A percentile compares a stretch with the other conserved stretches of the same genome.
Evolutionary conservation across 371 early-diverging fungal genomes (phyloP).

Genomic region (Rhizopus arrhizus): DNA sequence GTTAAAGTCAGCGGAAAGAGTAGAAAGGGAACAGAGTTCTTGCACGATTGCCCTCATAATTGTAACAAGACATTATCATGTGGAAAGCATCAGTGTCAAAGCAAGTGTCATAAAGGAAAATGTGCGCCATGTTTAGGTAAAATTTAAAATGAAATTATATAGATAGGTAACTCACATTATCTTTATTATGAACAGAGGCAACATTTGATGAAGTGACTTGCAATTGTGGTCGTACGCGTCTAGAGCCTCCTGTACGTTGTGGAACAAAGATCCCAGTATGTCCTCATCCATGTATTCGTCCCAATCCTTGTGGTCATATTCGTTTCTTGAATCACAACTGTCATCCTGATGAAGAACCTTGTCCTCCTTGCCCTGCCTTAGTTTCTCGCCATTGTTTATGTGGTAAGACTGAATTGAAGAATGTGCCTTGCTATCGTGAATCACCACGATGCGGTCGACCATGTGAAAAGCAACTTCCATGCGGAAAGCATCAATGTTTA

Average conservation of each 20-base stretch:
- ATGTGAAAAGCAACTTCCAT: conserved; percentile 65
- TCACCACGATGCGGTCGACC: conserved; percentile 71
- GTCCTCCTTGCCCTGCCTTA: conserved; percentile 76
- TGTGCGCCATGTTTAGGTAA: conserved; percentile 66
- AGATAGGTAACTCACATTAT: neutral
- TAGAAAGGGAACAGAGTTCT: conserved; percentile 35
- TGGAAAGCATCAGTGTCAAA: conserved; percentile 67
- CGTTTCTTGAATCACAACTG: conserved; percentile 70
- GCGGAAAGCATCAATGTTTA: conserved; percentile 72
- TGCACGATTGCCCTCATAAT: conserved; percentile 63
- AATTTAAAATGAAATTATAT: conserved; percentile 10
- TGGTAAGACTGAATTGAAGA: conserved; percentile 67
- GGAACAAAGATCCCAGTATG: conserved; percentile 72
- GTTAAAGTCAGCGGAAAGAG: conserved; percentile 43
- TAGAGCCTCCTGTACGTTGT: conserved; percentile 77
- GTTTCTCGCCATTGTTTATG: conserved; percentile 72
- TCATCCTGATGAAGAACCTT: conserved; percentile 71
- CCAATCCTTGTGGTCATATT: conserved; percentile 71
- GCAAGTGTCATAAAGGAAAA: conserved; percentile 70
- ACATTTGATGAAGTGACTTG: conserved; percentile 73
- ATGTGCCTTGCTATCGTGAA: conserved; percentile 73
- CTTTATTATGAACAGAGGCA: conserved; percentile 42
- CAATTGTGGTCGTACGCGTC: conserved; percentile 71
- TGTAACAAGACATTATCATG: conserved; percentile 73
- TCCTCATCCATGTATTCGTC: conserved; percentile 64